A percentile compares a stretch with the other conserved stretches of the same genome.
Conservation (phyloP, 2,329 filamentous ascomycete species). For the Xenoacremonium recifei region DNA sequence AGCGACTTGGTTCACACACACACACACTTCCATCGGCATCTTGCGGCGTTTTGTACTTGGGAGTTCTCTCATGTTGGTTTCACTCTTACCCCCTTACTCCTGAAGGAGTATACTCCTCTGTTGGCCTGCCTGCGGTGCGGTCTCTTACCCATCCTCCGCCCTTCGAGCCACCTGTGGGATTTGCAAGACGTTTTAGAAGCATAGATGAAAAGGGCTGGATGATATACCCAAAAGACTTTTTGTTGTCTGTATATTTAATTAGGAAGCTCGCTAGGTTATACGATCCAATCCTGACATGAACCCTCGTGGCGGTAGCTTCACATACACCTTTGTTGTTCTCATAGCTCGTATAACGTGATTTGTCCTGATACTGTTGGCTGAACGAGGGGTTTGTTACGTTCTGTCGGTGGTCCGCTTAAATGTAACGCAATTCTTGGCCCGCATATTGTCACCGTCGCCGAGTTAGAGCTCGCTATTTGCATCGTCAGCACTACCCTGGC, state of each 20-base stretch:
- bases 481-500: too few species aligned
- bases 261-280: slow-evolving; percentile 3
- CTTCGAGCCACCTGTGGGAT: too few species aligned
- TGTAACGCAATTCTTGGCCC: too few species aligned
- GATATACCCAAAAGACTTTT: slow-evolving; percentile 13
- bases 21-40: not conserved
- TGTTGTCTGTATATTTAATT: slow-evolving; percentile 11
- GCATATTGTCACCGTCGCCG: too few species aligned
- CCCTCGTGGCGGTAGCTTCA: too few species aligned
- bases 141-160: slow-evolving; percentile 8
- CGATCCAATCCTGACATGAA: not conserved
- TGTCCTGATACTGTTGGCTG: too few species aligned
- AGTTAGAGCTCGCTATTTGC: too few species aligned
- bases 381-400: too few species aligned
- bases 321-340: too few species aligned
- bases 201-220: slow-evolving; percentile 17
- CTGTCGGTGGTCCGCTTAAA: too few species aligned
- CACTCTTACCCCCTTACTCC: too few species aligned
- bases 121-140: slow-evolving; percentile 6
- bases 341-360: too few species aligned
- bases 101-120: not conserved
- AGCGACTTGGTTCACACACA: not conserved
- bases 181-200: slow-evolving; percentile 16
- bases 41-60: not conserved
- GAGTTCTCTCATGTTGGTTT: not conserved